Percentiles rank a stretch among this genome's conserved stretches.
Conservation (phyloP, 2,329 filamentous ascomycete species). For the Ophiocordyceps sinensis region DNA sequence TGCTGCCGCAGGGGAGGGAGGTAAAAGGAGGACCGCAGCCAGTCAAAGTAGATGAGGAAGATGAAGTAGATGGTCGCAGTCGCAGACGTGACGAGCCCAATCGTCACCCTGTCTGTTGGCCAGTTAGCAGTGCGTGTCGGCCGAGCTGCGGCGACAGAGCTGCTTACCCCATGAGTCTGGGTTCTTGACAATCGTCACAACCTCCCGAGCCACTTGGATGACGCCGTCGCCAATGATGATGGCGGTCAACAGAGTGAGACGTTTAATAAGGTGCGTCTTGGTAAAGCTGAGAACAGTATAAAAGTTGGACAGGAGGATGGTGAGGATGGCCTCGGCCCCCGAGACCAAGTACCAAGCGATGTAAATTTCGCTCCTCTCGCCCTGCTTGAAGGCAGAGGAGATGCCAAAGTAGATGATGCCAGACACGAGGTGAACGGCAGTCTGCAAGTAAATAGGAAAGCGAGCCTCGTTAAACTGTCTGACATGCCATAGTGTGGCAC, state of each 20-base stretch:
- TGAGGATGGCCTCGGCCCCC: constrained; percentile 33
- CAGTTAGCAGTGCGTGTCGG: background rate
- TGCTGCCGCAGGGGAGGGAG: constrained; percentile 43
- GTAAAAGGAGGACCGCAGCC: constrained; percentile 45
- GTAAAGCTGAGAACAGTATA: constrained; percentile 46
- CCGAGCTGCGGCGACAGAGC: no score
- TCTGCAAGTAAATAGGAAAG: constrained; percentile 20
- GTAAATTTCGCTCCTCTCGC: constrained; percentile 19
- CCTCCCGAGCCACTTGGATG: constrained; percentile 37
- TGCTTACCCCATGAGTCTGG: constrained; percentile 24
- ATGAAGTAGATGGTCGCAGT: constrained; percentile 28
- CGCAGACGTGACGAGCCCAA: constrained; percentile 24
- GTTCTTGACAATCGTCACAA: constrained; percentile 33
- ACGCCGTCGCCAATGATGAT: constrained; percentile 54
- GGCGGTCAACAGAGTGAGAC: constrained; percentile 48
- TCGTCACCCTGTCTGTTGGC: constrained; percentile 18
- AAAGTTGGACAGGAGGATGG: constrained; percentile 36
- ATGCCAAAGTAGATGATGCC: constrained; percentile 26
- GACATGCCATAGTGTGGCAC: constrained; percentile 27
- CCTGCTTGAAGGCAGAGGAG: constrained; percentile 20
- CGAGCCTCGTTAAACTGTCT: constrained; percentile 22
- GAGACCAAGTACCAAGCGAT: constrained; percentile 39
- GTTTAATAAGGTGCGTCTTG: constrained; percentile 46
- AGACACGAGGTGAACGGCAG: constrained; percentile 18
- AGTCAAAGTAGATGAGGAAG: constrained; percentile 40